phyloP scores from a whole-genome alignment of 116 monocot species.

The Dioscorea cayenensis region DNA sequence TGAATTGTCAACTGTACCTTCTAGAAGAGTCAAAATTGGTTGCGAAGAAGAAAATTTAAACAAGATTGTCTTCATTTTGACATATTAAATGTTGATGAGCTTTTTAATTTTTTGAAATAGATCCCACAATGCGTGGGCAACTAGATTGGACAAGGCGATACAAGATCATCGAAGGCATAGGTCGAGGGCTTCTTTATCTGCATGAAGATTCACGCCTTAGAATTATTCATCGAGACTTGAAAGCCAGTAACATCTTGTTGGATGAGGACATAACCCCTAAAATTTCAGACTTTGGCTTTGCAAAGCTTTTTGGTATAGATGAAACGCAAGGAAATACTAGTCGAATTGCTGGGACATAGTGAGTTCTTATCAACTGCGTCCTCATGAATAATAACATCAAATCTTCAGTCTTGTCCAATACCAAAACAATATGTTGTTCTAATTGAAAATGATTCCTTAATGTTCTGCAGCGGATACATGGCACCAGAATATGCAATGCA shows the following conservation, averaged over 20 bases:
- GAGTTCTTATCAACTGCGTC: background rate
- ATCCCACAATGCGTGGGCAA: background rate
- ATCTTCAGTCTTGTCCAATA: too few species aligned
- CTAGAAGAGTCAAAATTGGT: too few species aligned
- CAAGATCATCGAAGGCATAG: slow-evolving; percentile 32
- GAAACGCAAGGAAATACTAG: slow-evolving; percentile 12
- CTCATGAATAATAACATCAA: too few species aligned
- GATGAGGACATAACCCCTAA: slow-evolving; percentile 31
- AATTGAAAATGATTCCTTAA: background rate
- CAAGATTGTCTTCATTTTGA: too few species aligned
- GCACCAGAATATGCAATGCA: slow-evolving; percentile 27
- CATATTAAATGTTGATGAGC: background rate
- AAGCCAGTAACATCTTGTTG: slow-evolving; percentile 26
- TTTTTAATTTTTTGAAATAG: background rate
- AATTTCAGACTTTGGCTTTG: slow-evolving; percentile 40
- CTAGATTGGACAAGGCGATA: slow-evolving; percentile 30
- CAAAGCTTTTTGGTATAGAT: slow-evolving; percentile 19
- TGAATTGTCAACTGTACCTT: too few species aligned
- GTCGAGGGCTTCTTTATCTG: slow-evolving; percentile 32
- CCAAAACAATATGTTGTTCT: too few species aligned
- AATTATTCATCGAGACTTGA: slow-evolving; percentile 30
- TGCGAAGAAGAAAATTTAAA: too few species aligned
- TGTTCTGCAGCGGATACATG: slow-evolving; percentile 27
- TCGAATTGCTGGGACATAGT: slow-evolving; percentile 32
- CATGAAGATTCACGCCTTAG: slow-evolving; percentile 30